Base-by-base conservation (phyloP, 148 eudicot species). In the Fagopyrum homotropicum region DNA sequence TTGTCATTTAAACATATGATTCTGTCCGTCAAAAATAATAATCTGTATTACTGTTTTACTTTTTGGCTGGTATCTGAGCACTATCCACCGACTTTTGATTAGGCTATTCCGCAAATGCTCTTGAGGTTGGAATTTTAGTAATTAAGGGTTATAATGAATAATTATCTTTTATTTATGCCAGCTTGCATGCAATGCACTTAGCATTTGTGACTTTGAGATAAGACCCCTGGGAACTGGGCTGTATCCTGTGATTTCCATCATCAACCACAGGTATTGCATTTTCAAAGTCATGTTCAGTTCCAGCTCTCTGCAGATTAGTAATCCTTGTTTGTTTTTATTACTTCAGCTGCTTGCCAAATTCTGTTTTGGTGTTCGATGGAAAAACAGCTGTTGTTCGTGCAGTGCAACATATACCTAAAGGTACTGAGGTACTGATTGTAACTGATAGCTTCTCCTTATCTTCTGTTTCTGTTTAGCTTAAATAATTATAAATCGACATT, bases 171-270 rank as follows among this genome's bases (percentile, higher is more conserved):
- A 56, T 64, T 35, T 61, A 73, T 61, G 82, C 83, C 93, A 95
- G 97, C 86, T 95, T 63, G 92, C 97, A 2, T 90, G 96, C 88
- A 95, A 95, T 85, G 98, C 92, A 22, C 98, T 92, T 80, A 89
- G 88, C 69, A 95, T 95, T 45, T 92, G 91, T 84, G 98, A 95
- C 80, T 76, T 88, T 76, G 98, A 95, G 84, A 78, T 95, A 66
- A 89, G 91, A 75, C 96, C 96, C 15, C 81, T 87, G 44, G 98
- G 97, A 73, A 95, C 93, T 16, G 97, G 97, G 76, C 79, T 95
- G 17, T 95, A 90, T 83, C 90, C 92, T 73, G 86, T 89, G 49
- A 75, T 89, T 79, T 82, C 97, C 74, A 79, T 90, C 72, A 90
- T 95, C 59, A 95, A 95, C 81, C 98, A 95, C 86, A 95, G 98